Evolutionary conservation across 495 filamentous ascomycete genomes (phyloP), one percentile per base, ranked within the genome.

Genomic region (Hypoxylon crocopeplum): DNA sequence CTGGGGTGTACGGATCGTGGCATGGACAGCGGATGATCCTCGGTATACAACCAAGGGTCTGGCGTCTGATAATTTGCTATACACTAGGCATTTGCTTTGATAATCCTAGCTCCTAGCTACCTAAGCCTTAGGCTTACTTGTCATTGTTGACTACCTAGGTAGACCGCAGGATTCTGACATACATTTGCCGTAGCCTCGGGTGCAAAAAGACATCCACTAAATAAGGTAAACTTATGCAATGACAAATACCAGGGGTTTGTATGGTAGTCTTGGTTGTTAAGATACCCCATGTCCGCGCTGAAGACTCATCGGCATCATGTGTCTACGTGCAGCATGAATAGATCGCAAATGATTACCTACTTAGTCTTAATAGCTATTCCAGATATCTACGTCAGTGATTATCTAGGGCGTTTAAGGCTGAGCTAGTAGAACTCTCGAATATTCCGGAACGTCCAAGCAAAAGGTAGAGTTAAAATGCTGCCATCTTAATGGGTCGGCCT

Each of bases 311-410:
- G 36, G 11, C 13, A 64, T 55, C 54, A 64, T 58, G 54, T 57
- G 53, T 58, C n/a, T 45, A 36, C 37, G 13, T 53, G 60, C 48
- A 57, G 50, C 17, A 48, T 27, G 38, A 34, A 4, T 11, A 56
- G 60, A 64, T 64, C 60, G 60, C 60, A 64, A 54, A 50, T 58
- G 59, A 48, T 63, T 59, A 59, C 60, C 60, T 49, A 49, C 47
- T 36, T 49, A 25, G 48, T 30, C 36, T 37, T 21, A 29, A 36
- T 36, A 11, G 38, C 10, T 38, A 34, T 12, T 33, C 17, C 36
- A 12, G 17, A 47, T 48, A n/a, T n/a, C n/a, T n/a, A 48, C 41
- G 48, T 48, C 52, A 41, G 15, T 56, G 48, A 24, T 45, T 10
- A 21, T 36, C 41, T 47, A 47, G 20, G 37, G 21, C 36, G 34